Base-by-base conservation (phyloP, 2,329 filamentous ascomycete species). In the Acephala macrosclerotiorum region DNA sequence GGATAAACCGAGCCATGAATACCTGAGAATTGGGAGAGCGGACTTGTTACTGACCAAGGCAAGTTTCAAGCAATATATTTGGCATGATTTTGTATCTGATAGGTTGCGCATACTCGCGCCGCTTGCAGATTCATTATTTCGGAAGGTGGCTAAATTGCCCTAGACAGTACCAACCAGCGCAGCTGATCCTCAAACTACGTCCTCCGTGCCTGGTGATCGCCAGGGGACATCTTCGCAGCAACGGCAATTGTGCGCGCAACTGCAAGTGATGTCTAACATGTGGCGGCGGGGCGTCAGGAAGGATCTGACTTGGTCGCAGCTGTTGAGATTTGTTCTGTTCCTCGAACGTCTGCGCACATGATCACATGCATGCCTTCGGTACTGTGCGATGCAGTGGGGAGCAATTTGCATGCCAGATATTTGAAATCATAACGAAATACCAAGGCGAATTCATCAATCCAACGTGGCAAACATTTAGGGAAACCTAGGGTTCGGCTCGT, bases 71-170 rank as follows among this genome's bases (percentile, higher is more conserved):
- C n/a, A 38, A 36, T 40, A 57, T 40, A 36, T 22, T 20, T 38
- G 4, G 55, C 20, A 25, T 12, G n/a, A n/a, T 26, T 36, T 11
- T 38, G 2, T 22, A 29, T 18, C 33, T 40, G 55, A 57, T 57
- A 57, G 55, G 55, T 38, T 33, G 18, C 55, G 55, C 55, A 36
- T 40, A 8, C 4, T 22, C 55, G 55, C n/a, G 18, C 25, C 33
- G 25, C 51, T 14, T 33, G 51, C 26, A 56, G n/a, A 18, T 33
- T 53, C 9, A 53, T 33, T 29, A 26, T 29, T 26, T 53, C 49
- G 49, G 49, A 53, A 53, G 25, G 3, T 53, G 49, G 49, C 49
- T 53, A 53, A 53, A 53, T 53, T n/a, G 49, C 49, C 25, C 49
- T 16, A n/a, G 49, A 33, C 25, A 25, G 9, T 11, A 6, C 1